These are phyloP conservation scores for Sporisorium exsertum DNA, from an alignment of 1,284 basidiomycete species.

Conservation along the genomic window DNA sequence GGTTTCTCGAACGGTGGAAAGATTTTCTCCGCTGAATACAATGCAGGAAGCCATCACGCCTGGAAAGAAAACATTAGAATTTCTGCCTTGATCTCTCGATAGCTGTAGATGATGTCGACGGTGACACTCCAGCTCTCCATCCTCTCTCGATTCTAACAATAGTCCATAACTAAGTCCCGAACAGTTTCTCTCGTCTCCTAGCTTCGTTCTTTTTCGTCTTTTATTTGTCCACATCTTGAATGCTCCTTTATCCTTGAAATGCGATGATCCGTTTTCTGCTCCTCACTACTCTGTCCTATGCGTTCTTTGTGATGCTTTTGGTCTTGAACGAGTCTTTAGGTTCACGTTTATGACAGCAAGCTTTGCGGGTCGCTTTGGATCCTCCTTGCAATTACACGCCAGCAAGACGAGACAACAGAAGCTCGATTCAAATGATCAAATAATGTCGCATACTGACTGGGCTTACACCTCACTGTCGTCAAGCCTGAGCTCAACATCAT, in stretches of 20 bases:
- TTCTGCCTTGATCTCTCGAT: background rate
- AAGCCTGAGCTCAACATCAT: constrained; percentile 11
- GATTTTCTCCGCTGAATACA: background rate
- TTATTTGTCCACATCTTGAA: background rate
- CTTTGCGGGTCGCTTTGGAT: too few species aligned
- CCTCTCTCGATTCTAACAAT: background rate
- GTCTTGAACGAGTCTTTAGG: too few species aligned
- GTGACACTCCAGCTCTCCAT: background rate
- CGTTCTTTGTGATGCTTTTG: too few species aligned
- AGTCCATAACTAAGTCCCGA: too few species aligned
- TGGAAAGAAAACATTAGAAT: background rate
- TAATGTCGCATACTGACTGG: too few species aligned
- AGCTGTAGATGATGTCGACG: too few species aligned
- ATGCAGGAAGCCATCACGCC: background rate
- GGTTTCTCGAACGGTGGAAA: background rate
- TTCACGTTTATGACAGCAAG: too few species aligned
- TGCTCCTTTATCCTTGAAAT: constrained; percentile 8
- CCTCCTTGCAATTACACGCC: too few species aligned
- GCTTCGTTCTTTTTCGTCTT: constrained; percentile 1
- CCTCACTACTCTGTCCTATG: too few species aligned
- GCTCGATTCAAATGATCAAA: background rate
- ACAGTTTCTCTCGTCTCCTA: background rate
- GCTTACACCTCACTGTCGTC: background rate
- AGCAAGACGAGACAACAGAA: too few species aligned
- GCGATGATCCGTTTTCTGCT: constrained; percentile 5